Evolutionary conservation across 257 asterid genomes (phyloP).

Genomic region (Solanum stenotomum): DNA sequence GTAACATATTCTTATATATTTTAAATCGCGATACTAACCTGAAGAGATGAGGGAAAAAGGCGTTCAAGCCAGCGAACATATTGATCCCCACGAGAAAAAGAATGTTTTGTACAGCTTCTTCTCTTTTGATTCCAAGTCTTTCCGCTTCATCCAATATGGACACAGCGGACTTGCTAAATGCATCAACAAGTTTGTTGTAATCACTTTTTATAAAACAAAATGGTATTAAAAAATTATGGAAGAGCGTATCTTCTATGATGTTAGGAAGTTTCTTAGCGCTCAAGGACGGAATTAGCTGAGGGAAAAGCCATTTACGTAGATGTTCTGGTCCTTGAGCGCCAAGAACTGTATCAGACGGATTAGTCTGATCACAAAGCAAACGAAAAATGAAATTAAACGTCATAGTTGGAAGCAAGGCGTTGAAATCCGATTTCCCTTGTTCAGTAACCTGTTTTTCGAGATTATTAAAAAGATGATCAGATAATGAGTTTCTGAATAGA

Average conservation of each 20-base stretch:
- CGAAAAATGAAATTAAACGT: slow-evolving; percentile 67
- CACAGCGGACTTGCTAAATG: slow-evolving; percentile 26
- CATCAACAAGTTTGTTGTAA: slow-evolving; percentile 38
- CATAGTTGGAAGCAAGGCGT: slow-evolving; percentile 28
- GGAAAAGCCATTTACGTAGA: slow-evolving; percentile 45
- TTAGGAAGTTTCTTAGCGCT: slow-evolving; percentile 41
- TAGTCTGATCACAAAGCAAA: slow-evolving; percentile 28
- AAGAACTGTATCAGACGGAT: slow-evolving; percentile 25
- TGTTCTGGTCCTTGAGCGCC: slow-evolving; percentile 33
- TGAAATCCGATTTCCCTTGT: slow-evolving; percentile 37
- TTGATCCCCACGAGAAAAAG: slow-evolving; percentile 53
- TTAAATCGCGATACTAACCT: neutral
- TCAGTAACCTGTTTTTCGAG: slow-evolving; percentile 38
- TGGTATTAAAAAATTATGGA: slow-evolving; percentile 47
- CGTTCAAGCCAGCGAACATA: neutral
- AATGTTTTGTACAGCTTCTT: slow-evolving; percentile 71
- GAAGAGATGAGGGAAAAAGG: neutral
- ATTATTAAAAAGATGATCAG: slow-evolving; percentile 26
- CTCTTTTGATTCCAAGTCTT: slow-evolving; percentile 37
- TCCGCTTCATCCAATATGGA: slow-evolving; percentile 48
- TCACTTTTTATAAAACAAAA: slow-evolving; percentile 24
- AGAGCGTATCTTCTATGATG: slow-evolving; percentile 37
- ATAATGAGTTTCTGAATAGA: slow-evolving; percentile 21
- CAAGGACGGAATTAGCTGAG: slow-evolving; percentile 51
- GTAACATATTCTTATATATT: too few species aligned